Conservation (phyloP, 2,329 filamentous ascomycete genomes). For the Laburnicola sp. region DNA sequence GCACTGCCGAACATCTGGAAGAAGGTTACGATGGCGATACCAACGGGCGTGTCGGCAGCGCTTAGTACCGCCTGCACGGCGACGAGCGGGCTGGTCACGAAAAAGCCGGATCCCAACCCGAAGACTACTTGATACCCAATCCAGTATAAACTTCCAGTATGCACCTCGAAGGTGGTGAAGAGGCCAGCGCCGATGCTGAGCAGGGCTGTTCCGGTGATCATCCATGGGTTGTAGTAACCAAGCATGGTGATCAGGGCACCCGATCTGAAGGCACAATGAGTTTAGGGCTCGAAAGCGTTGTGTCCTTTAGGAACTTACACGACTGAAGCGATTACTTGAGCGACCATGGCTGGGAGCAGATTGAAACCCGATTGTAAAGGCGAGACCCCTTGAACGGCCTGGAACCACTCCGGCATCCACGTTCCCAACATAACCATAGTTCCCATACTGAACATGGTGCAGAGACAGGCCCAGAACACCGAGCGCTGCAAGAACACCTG, state of each 20-base stretch:
- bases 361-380: conserved; percentile 24
- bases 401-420: conserved; percentile 29
- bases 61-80: conserved; percentile 47
- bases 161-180: conserved; percentile 21
- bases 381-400: conserved; percentile 18
- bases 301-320: conserved; percentile 11
- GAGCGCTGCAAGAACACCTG: conserved; percentile 44
- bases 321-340: conserved; percentile 42
- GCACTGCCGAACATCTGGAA: conserved; percentile 66
- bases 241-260: conserved; percentile 34
- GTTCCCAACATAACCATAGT: conserved; percentile 39
- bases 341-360: conserved; percentile 38
- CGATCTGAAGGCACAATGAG: conserved; percentile 10
- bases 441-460: conserved; percentile 40
- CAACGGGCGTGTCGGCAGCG: conserved; percentile 43
- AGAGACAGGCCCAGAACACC: conserved; percentile 32
- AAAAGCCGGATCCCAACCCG: conserved; percentile 44
- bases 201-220: conserved; percentile 32
- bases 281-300: too few species aligned
- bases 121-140: conserved; percentile 38
- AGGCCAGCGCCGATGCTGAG: conserved; percentile 33
- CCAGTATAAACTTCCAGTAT: conserved; percentile 22
- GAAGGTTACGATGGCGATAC: conserved; percentile 53
- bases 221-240: conserved; percentile 42
- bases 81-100: conserved; percentile 46